Conservation (phyloP, 2,329 filamentous ascomycete genomes). For the Fusarium pseudograminearum region DNA sequence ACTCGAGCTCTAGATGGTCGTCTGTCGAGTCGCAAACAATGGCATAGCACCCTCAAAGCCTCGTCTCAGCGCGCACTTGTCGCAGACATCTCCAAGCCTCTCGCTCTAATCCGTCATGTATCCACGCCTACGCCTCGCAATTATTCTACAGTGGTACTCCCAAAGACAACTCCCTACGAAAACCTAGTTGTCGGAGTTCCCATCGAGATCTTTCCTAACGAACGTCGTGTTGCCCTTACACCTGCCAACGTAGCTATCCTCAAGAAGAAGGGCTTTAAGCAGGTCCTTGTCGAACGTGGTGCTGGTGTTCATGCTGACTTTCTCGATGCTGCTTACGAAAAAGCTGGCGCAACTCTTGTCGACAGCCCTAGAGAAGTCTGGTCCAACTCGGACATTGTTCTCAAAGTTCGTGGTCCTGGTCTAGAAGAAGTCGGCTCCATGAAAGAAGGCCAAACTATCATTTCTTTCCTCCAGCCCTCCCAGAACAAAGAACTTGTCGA, state of each 20-base stretch:
- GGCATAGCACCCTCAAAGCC: conserved; percentile 54
- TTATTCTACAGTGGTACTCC: conserved; percentile 56
- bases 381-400: conserved; percentile 79
- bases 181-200: conserved; percentile 83
- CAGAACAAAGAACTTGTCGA: conserved; percentile 83
- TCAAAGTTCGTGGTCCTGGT: conserved; percentile 85
- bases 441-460: conserved; percentile 76
- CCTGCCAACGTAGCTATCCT: conserved; percentile 85
- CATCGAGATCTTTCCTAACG: conserved; percentile 80
- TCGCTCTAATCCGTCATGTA: conserved; percentile 57
- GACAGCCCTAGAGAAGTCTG: conserved; percentile 76
- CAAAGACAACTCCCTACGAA: conserved; percentile 72
- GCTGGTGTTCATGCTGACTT: conserved; percentile 85
- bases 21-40: conserved; percentile 51
- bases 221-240: conserved; percentile 86
- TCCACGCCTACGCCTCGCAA: conserved; percentile 49
- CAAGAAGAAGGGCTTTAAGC: conserved; percentile 85
- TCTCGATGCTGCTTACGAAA: conserved; percentile 79
- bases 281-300: conserved; percentile 81
- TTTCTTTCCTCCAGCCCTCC: conserved; percentile 85
- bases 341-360: conserved; percentile 82
- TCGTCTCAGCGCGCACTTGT: conserved; percentile 47
- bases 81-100: conserved; percentile 47
- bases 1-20: conserved; percentile 22
- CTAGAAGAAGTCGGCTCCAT: conserved; percentile 76